phyloP scores from a whole-genome alignment of 2,329 filamentous ascomycete genomes.

The Alternaria gaisen region DNA sequence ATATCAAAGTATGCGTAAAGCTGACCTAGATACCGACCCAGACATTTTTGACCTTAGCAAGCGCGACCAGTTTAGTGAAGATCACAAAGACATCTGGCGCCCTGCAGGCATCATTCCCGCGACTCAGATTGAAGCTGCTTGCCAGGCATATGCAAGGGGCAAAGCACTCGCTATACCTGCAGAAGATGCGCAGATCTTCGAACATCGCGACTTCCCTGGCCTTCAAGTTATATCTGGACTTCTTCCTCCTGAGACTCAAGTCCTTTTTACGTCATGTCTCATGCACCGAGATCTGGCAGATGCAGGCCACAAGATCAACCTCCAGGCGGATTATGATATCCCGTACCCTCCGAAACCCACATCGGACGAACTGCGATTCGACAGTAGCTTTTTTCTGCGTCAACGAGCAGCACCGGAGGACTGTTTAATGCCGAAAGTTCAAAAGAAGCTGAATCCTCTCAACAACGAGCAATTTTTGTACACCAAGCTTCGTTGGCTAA shows the following conservation, averaged over 20 bases:
- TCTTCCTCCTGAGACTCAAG: conserved; percentile 75
- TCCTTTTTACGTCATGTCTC: conserved; percentile 74
- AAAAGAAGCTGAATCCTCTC: conserved; percentile 75
- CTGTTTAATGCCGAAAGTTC: conserved; percentile 68
- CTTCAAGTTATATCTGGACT: conserved; percentile 80
- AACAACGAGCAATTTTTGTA: conserved; percentile 76
- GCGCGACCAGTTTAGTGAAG: conserved; percentile 44
- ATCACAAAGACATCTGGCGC: conserved; percentile 39
- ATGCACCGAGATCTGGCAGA: conserved; percentile 81
- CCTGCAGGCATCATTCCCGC: conserved; percentile 40
- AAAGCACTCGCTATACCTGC: conserved; percentile 27
- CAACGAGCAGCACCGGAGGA: conserved; percentile 39
- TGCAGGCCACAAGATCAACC: conserved; percentile 81
- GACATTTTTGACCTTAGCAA: conserved; percentile 54
- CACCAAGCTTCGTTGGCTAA: conserved; percentile 90
- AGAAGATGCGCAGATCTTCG: conserved; percentile 45
- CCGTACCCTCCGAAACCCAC: conserved; percentile 63
- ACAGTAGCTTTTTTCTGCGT: conserved; percentile 46
- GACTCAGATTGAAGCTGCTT: conserved; percentile 40
- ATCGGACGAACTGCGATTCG: conserved; percentile 31
- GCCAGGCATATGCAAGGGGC: conserved; percentile 43
- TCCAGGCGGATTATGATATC: conserved; percentile 81
- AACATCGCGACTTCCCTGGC: conserved; percentile 57
- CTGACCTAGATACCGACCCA: conserved; percentile 61
- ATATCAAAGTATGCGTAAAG: conserved; percentile 68